phyloP scores from a whole-genome alignment of 495 filamentous ascomycete species.

The Mycothermus thermophilus region DNA sequence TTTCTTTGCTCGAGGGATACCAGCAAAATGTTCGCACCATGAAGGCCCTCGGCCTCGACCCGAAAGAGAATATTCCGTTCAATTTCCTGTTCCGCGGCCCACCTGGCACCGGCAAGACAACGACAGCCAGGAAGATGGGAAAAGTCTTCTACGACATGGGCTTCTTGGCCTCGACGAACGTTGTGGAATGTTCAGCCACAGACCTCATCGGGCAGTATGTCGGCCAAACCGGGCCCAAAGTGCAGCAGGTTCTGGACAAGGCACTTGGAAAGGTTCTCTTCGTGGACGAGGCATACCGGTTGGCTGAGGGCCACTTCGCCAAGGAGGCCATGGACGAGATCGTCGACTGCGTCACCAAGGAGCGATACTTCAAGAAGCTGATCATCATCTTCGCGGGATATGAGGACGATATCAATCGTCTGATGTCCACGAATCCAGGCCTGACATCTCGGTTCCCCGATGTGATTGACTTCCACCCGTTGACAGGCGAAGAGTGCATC shows the following conservation, averaged over 20 bases:
- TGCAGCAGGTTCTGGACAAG: constrained; percentile 41
- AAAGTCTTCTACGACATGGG: constrained; percentile 62
- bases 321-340: constrained; percentile 65
- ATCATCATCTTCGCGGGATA: constrained; percentile 69
- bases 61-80: constrained; percentile 30
- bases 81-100: constrained; percentile 32
- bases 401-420: constrained; percentile 51
- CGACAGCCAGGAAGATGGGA: constrained; percentile 57
- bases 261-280: constrained; percentile 51
- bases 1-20: constrained; percentile 46
- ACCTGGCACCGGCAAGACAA: constrained; percentile 59
- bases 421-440: constrained; percentile 49
- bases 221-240: constrained; percentile 53
- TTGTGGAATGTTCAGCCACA: constrained; percentile 46
- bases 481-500: constrained; percentile 34
- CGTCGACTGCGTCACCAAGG: constrained; percentile 53
- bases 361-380: constrained; percentile 46
- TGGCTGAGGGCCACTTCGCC: constrained; percentile 44
- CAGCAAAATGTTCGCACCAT: constrained; percentile 40
- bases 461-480: constrained; percentile 36
- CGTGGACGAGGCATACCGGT: constrained; percentile 55
- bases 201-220: constrained; percentile 49
- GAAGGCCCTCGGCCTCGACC: constrained; percentile 44
- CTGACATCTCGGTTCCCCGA: constrained; percentile 48
- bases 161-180: constrained; percentile 39